Base-by-base conservation (phyloP, 2,329 filamentous ascomycete species). In the Ceratocystis huliohia region DNA sequence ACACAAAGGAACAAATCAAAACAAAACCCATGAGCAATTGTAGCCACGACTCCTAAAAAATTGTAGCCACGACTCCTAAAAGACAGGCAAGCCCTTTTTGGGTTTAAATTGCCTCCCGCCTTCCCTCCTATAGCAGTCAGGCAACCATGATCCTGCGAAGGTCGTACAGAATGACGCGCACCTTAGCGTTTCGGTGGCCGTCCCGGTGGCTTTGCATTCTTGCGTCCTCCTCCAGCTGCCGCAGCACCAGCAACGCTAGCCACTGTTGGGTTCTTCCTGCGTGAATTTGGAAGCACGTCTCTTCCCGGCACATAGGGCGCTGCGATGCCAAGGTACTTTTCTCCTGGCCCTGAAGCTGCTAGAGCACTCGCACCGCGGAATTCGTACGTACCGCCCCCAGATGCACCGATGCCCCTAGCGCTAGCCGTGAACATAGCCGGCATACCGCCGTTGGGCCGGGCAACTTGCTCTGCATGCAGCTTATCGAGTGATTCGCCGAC, bases 381-480 rank as follows among this genome's bases (percentile, higher is more conserved):
- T 68, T 82, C 78, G 70, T 80, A 84, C 22, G 75, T 74, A 15
- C 83, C 82, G 22, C 15, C 56, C 17, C 75, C 76, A 5, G 74
- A 17, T 22, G 46, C 46, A 20, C 46, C 46, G 6, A 50, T 22
- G 5, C 5, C 46, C 2, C 46, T 17, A 10, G 64, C 61, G 25
- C 22, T 41, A 28, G 76, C 76, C 4, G 74, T 74, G 28, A 78
- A 69, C 5, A 72, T 72, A 20, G 80, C 80, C 0, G 84, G 84
- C 15, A 73, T 74, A 1, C 84, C 84, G 50, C 81, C 79, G 7
- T 76, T 77, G 1, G 91, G 91, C 65, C 83, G 82, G 62, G 78
- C 76, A 64, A 86, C 77, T 76, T 96, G 91, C 72, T 96, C 89
- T 63, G 85, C 82, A 74, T 96, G 92, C 69, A 96, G 79, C 73